Evolutionary conservation across 495 filamentous ascomycete genomes (phyloP).

Genomic region (Melanomma pulvis-pyrius): DNA sequence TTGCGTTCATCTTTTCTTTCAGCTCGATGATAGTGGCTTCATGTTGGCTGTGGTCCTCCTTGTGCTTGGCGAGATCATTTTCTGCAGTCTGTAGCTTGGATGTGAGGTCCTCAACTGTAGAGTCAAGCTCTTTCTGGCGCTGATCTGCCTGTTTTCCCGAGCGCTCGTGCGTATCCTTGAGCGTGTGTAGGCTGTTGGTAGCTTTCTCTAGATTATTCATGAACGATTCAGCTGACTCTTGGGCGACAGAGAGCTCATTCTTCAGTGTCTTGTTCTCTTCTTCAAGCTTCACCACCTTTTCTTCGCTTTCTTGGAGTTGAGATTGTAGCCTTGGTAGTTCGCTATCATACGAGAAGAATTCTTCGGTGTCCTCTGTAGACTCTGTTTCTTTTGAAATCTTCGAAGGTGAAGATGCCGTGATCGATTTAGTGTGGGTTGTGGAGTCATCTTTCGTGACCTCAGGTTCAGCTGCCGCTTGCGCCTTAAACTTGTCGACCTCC

Average conservation of each 20-base stretch:
- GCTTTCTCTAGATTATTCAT: conserved; percentile 41
- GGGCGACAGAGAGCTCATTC: conserved; percentile 41
- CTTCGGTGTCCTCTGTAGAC: conserved; percentile 59
- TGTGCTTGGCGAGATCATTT: conserved; percentile 56
- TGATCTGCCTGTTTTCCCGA: conserved; percentile 25
- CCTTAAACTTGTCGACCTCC: conserved; percentile 56
- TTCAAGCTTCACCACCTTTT: conserved; percentile 40
- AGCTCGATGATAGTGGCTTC: conserved; percentile 32
- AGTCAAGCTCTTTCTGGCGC: conserved; percentile 31
- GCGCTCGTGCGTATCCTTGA: conserved; percentile 38
- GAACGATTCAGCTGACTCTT: conserved; percentile 44
- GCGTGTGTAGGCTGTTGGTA: conserved; percentile 37
- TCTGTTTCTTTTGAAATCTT: conserved; percentile 31
- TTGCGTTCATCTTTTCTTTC: conserved; percentile 41
- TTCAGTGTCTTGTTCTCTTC: conserved; percentile 41
- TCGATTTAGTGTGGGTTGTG: conserved; percentile 32
- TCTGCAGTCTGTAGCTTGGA: conserved; percentile 63
- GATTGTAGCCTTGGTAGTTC: conserved; percentile 67
- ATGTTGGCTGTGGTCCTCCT: conserved; percentile 13
- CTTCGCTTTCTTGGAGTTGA: conserved; percentile 40
- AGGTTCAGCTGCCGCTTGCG: conserved; percentile 33
- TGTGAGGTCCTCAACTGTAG: conserved; percentile 39
- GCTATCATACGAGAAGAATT: conserved; percentile 86
- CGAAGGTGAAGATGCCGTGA: conserved; percentile 25
- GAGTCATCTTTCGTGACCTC: conserved; percentile 32